phyloP scores from a whole-genome alignment of 208 protist genomes.

The Lotmaria passim region DNA sequence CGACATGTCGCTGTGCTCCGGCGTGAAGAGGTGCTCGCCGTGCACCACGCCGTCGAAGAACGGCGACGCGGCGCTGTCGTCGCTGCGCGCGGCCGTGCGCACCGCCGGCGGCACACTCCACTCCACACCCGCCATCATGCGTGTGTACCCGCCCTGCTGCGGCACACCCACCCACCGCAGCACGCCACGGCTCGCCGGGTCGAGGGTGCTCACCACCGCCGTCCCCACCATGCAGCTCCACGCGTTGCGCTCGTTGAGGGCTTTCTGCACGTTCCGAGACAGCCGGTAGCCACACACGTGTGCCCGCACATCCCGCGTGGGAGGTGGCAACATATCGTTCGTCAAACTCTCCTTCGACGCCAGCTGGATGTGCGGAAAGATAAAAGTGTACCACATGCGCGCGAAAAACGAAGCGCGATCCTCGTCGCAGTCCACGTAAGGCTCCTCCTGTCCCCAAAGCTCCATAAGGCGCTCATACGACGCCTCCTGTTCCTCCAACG shows the following conservation, averaged over 20 bases:
- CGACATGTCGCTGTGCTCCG: slow-evolving; percentile 39
- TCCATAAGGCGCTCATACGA: neutral
- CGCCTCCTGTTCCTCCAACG: no score
- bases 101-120: slow-evolving; percentile 50
- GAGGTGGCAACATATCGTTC: slow-evolving; percentile 39
- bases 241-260: slow-evolving; percentile 40
- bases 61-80: slow-evolving; percentile 29
- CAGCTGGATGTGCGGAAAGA: slow-evolving; percentile 37
- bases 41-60: slow-evolving; percentile 59
- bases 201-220: slow-evolving; percentile 36
- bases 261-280: slow-evolving; percentile 37
- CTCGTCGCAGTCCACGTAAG: slow-evolving; percentile 43
- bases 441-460: slow-evolving; percentile 55
- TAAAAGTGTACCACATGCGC: slow-evolving; percentile 53
- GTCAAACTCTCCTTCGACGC: slow-evolving; percentile 52
- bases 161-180: slow-evolving; percentile 67
- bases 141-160: slow-evolving; percentile 61
- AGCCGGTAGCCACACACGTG: slow-evolving; percentile 45
- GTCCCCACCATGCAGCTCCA: slow-evolving; percentile 55
- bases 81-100: slow-evolving; percentile 25
- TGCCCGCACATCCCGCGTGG: slow-evolving; percentile 31
- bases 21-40: slow-evolving; percentile 70
- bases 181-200: slow-evolving; percentile 49
- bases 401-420: slow-evolving; percentile 41
- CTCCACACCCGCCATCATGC: slow-evolving; percentile 71